phyloP scores from a whole-genome alignment of 345 rosid species.

The Geranium brycei region DNA sequence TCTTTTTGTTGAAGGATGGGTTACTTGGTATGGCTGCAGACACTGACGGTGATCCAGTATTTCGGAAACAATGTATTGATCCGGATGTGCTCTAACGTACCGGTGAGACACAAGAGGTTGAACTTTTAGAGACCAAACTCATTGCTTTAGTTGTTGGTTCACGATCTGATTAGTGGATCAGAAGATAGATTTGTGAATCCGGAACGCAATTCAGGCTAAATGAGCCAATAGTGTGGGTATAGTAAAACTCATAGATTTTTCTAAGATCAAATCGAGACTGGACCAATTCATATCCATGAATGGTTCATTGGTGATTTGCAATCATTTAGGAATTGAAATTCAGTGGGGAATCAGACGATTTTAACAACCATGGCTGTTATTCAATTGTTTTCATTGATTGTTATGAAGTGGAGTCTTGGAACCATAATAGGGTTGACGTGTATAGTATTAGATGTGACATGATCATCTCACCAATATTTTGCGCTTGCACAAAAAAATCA shows the following conservation, averaged over 20 bases:
- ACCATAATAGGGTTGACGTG: neutral
- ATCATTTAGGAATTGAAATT: too few species aligned
- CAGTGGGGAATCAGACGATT: too few species aligned
- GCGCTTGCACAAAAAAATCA: neutral
- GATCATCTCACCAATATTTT: neutral
- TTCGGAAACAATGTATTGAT: conserved; percentile 39
- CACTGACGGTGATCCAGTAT: conserved; percentile 50
- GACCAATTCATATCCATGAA: too few species aligned
- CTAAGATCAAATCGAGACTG: too few species aligned
- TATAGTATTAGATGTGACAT: too few species aligned
- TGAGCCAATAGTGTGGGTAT: too few species aligned
- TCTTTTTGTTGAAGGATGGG: conserved; percentile 54
- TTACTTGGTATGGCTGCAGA: conserved; percentile 71
- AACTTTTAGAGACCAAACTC: neutral
- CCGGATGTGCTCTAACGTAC: conserved; percentile 77
- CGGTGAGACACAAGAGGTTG: conserved; percentile 69
- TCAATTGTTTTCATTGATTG: neutral
- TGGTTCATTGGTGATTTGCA: too few species aligned
- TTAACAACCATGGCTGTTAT: neutral
- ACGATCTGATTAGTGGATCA: too few species aligned
- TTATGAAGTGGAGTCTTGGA: neutral
- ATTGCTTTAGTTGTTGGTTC: neutral
- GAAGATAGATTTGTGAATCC: too few species aligned
- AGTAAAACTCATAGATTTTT: too few species aligned
- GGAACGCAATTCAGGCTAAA: too few species aligned